phyloP scores from a whole-genome alignment of 495 filamentous ascomycete species.

The Neurospora sp. region DNA sequence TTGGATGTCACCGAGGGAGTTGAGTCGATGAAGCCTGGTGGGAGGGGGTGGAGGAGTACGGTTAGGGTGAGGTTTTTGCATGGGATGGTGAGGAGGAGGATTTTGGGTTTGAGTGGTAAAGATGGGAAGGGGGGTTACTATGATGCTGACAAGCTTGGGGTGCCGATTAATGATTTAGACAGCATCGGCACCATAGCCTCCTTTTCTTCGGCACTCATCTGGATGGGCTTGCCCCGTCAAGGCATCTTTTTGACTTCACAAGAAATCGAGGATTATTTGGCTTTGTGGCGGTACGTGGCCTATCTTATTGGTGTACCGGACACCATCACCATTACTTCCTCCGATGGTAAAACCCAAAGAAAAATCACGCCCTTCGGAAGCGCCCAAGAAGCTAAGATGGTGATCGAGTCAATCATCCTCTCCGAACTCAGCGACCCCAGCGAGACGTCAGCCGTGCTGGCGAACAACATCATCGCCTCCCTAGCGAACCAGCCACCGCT shows the following conservation, averaged over 20 bases:
- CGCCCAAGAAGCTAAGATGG: conserved; percentile 41
- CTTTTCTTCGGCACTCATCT: conserved; percentile 59
- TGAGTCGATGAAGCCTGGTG: conserved; percentile 56
- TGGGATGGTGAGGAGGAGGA: conserved; percentile 52
- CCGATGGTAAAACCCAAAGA: too few relatives aligned
- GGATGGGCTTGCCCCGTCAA: conserved; percentile 59
- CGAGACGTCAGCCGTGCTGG: conserved; percentile 48
- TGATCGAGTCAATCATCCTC: conserved; percentile 55
- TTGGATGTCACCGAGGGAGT: conserved; percentile 57
- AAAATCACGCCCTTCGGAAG: conserved; percentile 36
- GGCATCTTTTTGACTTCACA: conserved; percentile 54
- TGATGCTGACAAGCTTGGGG: conserved; percentile 45
- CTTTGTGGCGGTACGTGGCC: conserved; percentile 65
- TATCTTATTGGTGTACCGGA: conserved; percentile 45
- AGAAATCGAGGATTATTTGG: conserved; percentile 60
- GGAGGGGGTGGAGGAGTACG: conserved; percentile 55
- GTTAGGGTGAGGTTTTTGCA: conserved; percentile 70
- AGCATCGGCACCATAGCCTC: conserved; percentile 58
- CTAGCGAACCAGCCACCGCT: conserved; percentile 53
- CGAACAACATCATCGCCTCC: conserved; percentile 63
- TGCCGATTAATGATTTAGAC: conserved; percentile 70
- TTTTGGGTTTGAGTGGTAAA: neutral
- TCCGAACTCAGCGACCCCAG: conserved; percentile 53
- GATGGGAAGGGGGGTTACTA: conserved; percentile 38
- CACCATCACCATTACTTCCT: neutral